These are phyloP conservation scores for Aurinia saxatilis DNA, from an alignment of 345 rosid genomes.

Conservation along the genomic window DNA sequence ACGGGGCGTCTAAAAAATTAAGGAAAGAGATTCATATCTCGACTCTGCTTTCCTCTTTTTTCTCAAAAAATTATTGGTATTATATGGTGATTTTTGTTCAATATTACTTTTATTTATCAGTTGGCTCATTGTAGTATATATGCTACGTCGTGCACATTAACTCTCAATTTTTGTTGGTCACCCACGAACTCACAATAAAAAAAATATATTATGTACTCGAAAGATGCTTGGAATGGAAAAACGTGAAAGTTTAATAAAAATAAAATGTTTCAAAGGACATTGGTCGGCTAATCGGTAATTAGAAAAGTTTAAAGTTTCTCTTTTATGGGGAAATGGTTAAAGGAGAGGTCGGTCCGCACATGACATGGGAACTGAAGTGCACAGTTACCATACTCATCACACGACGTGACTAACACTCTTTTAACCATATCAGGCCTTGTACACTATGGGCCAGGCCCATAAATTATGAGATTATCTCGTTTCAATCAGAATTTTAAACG, in stretches of 20 bases:
- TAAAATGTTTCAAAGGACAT: background rate
- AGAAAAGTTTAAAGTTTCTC: too few relatives aligned
- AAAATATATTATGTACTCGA: background rate
- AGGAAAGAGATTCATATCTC: too few relatives aligned
- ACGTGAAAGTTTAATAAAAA: background rate
- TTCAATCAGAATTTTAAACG: too few relatives aligned
- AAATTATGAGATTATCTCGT: too few relatives aligned
- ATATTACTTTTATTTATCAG: too few relatives aligned
- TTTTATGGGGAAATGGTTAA: too few relatives aligned
- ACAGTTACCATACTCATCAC: constrained; percentile 8
- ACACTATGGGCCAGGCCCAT: constrained; percentile 9
- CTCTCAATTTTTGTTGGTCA: too few relatives aligned
- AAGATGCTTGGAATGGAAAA: background rate
- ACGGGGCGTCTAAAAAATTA: too few relatives aligned
- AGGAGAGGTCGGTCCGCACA: background rate
- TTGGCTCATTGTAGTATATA: too few relatives aligned
- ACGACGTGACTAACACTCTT: background rate
- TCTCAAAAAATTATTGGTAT: too few relatives aligned
- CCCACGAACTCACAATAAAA: background rate
- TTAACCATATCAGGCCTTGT: background rate
- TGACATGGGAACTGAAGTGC: background rate
- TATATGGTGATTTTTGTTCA: too few relatives aligned
- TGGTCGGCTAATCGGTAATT: constrained; percentile 21
- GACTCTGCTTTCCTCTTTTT: too few relatives aligned
- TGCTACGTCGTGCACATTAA: background rate